Base-by-base conservation (phyloP, 495 filamentous ascomycete species). In the Aspergillus egyptiacus region DNA sequence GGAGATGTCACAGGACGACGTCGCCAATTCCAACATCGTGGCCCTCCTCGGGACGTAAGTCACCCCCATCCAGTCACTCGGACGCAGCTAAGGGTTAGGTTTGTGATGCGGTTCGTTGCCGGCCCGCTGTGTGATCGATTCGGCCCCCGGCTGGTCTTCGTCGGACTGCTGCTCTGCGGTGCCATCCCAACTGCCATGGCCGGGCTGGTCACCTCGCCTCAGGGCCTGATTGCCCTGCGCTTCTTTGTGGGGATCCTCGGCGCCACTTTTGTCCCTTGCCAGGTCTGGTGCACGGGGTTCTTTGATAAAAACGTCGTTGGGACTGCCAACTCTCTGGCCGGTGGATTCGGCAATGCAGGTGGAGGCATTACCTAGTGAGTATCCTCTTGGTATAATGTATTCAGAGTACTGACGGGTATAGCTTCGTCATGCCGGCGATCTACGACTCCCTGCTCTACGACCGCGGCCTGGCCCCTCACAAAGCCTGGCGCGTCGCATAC, bases 251-350 rank as follows among this genome's bases (percentile, higher is more conserved):
- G 91, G 27, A 94, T 97, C 46, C 76, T 97, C 2, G 91, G 91
- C 22, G 91, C 85, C 0, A 79, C 79, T 5, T 97, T 97, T 55
- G 91, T 97, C 2, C 91, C 91, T 4, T 96, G 91, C 66, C 91
- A 95, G 58, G 91, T 96, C 5, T 97, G 91, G 91, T 87, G 84
- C 24, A 96, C 91, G 0, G 90, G 86, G 2, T 96, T 91, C 74
- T 95, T 93, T 57, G 91, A 97, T 70, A 96, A 95, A 72, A 94
- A 89, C 57, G 80, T 96, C 14, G 87, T 97, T 20, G 91, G 91
- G 18, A 87, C 87, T 3, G 88, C 91, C 51, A 97, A 96, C 59
- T 83, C 89, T 3, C 68, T 97, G 2, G 83, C 89, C 6, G 91
- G 80, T 40, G 91, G 91, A 1, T 84, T 85, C 63, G 91, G 91